Evolutionary conservation across 345 rosid genomes (phyloP).

Genomic region (Moricandia moricandioides): DNA sequence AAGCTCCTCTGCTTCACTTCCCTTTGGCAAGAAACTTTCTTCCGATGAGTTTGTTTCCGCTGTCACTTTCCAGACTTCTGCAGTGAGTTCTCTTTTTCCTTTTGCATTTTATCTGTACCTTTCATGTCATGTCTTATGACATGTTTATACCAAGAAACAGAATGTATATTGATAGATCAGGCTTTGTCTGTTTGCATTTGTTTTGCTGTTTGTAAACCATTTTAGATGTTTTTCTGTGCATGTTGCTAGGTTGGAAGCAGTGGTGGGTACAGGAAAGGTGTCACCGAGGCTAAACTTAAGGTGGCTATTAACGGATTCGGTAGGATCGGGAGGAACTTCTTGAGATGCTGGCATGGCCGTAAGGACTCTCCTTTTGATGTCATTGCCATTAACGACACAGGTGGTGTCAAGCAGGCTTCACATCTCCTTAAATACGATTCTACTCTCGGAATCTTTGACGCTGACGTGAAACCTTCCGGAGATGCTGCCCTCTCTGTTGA

Average conservation of each 20-base stretch:
- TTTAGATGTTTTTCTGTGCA: not conserved
- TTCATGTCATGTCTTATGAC: not conserved
- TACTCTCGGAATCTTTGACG: constrained; percentile 86
- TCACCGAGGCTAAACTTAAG: constrained; percentile 74
- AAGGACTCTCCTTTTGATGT: constrained; percentile 90
- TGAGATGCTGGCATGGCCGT: constrained; percentile 96
- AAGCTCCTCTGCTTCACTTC: constrained; percentile 56
- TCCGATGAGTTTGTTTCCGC: constrained; percentile 63
- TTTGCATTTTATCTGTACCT: not conserved
- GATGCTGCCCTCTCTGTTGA: constrained; percentile 73
- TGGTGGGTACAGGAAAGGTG: constrained; percentile 67
- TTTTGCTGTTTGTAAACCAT: not conserved
- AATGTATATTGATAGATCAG: not conserved
- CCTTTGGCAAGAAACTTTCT: constrained; percentile 55
- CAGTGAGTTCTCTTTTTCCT: constrained; percentile 51
- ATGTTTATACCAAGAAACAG: constrained; percentile 6
- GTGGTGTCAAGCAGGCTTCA: constrained; percentile 91
- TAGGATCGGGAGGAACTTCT: constrained; percentile 90
- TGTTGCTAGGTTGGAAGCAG: constrained; percentile 55
- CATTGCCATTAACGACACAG: constrained; percentile 79
- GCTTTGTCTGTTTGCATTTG: not conserved
- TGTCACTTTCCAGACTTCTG: constrained; percentile 71
- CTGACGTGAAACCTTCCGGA: constrained; percentile 84
- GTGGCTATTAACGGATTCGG: constrained; percentile 95
- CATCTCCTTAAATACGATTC: constrained; percentile 96